These are phyloP conservation scores for Penicillium cataractarum DNA, from an alignment of 495 filamentous ascomycete species.

Conservation along the genomic window DNA sequence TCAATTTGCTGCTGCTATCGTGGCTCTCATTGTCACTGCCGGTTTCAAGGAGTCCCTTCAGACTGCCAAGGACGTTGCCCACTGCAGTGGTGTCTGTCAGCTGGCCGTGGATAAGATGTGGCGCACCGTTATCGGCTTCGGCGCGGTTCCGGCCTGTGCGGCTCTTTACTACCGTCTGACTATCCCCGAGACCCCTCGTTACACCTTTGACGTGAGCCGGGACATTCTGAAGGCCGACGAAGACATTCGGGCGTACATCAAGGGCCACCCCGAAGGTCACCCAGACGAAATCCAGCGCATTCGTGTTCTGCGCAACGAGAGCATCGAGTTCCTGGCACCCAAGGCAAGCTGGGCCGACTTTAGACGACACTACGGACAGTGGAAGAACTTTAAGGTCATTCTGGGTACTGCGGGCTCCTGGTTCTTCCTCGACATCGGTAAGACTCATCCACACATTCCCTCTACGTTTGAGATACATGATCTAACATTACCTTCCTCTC, in stretches of 20 bases:
- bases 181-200: slow-evolving; percentile 81
- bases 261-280: slow-evolving; percentile 58
- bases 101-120: slow-evolving; percentile 86
- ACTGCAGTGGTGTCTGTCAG: slow-evolving; percentile 66
- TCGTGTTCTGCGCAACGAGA: slow-evolving; percentile 47
- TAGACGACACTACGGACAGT: slow-evolving; percentile 62
- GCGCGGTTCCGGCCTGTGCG: slow-evolving; percentile 72
- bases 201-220: slow-evolving; percentile 79
- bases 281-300: slow-evolving; percentile 65
- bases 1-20: slow-evolving; percentile 70
- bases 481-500: slow-evolving; percentile 2
- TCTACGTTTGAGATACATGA: neutral
- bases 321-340: slow-evolving; percentile 50
- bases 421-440: slow-evolving; percentile 72
- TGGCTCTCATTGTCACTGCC: slow-evolving; percentile 70
- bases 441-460: neutral
- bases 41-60: slow-evolving; percentile 73
- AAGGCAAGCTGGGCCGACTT: slow-evolving; percentile 73
- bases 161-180: slow-evolving; percentile 86
- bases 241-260: slow-evolving; percentile 67
- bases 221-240: slow-evolving; percentile 70
- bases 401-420: slow-evolving; percentile 79
- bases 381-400: slow-evolving; percentile 69
- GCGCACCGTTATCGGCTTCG: slow-evolving; percentile 76
- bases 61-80: slow-evolving; percentile 48